Base-by-base conservation (phyloP, 1,284 basidiomycete species). In the Rhodofomes roseus region DNA sequence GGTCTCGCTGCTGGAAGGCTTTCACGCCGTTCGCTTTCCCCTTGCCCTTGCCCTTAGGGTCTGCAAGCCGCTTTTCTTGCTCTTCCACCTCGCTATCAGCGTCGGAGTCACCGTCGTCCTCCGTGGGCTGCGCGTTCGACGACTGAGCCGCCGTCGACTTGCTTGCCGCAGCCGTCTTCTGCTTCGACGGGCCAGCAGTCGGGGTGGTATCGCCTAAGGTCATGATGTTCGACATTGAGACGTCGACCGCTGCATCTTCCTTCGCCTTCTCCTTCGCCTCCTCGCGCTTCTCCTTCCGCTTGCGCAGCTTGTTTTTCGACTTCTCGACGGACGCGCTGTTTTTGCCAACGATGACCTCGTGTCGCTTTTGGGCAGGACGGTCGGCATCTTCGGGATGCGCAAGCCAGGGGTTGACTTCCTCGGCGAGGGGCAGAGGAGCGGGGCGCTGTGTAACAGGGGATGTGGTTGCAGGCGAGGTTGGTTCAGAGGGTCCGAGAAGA, bases 1-100 rank as follows among this genome's bases (percentile, higher is more conserved):
- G 81, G 64, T 97, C 92, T 25, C 91, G 82, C 72, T 97, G 95
- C 70, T 90, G 80, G 71, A 95, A 92, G 0, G 89, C 89, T 53
- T 80, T 81, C 1, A 81, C 68, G n/a, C 75, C 76, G 50, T 74
- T 77, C 46, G 65, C 70, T 31, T 66, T 73, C 27, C 73, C 76
- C 60, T 81, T 79, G 29, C 73, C 76, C 60, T 81, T 79, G 52
- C 71, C 73, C 40, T 81, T 85, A 25, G 56, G 59, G 34, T 76
- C 70, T 2, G 20, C 50, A 2, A 82, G 67, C 0, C 70, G 69
- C 51, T 75, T 76, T 64, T 89, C 87, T 65, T 90, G 88, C 44
- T 80, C 86, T 51, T 90, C 85, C 29, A 87, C 72, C 72, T 89
- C 89, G 64, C 85, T 87, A 59, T 87, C 79, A 43, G 70, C 78